These are phyloP conservation scores for Atalantia buxifolia DNA, from an alignment of 345 rosid species.

Conservation along the genomic window DNA sequence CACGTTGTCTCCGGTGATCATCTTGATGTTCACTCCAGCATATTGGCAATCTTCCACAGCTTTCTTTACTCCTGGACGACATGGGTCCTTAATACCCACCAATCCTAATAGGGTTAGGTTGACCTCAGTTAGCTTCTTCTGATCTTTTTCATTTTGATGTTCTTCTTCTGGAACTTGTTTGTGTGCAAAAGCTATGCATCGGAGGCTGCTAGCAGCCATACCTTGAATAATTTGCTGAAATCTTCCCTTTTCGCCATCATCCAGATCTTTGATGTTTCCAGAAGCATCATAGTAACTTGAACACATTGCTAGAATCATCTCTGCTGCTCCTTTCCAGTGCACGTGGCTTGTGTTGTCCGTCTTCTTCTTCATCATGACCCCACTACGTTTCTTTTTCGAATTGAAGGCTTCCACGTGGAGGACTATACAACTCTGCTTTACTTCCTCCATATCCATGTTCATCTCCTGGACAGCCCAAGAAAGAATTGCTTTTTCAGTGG, in stretches of 20 bases:
- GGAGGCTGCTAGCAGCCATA: slow-evolving; percentile 65
- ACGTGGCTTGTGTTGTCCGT: slow-evolving; percentile 33
- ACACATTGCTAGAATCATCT: slow-evolving; percentile 68
- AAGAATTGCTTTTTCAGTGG: slow-evolving; percentile 74
- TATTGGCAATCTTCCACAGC: slow-evolving; percentile 61
- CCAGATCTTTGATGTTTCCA: slow-evolving; percentile 36
- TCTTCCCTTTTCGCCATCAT: slow-evolving; percentile 21
- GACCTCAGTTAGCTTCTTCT: slow-evolving; percentile 39
- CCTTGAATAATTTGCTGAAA: slow-evolving; percentile 51
- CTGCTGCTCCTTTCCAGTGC: slow-evolving; percentile 89
- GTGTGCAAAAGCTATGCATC: slow-evolving; percentile 77
- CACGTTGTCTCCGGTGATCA: slow-evolving; percentile 80
- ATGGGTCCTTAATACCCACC: slow-evolving; percentile 74
- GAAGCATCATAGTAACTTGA: slow-evolving; percentile 48
- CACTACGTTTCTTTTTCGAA: slow-evolving; percentile 67
- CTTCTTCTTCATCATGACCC: slow-evolving; percentile 42
- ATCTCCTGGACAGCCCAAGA: slow-evolving; percentile 59
- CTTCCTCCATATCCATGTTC: slow-evolving; percentile 38
- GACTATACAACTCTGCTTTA: slow-evolving; percentile 27
- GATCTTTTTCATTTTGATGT: not conserved
- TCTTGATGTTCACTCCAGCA: slow-evolving; percentile 72
- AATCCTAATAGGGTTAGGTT: slow-evolving; percentile 52
- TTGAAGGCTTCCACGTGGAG: slow-evolving; percentile 68
- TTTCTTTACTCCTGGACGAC: slow-evolving; percentile 53
- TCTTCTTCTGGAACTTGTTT: slow-evolving; percentile 25